Evolutionary conservation across 2,329 filamentous ascomycete genomes (phyloP).

Genomic region (Aphanoascus verrucosus): DNA sequence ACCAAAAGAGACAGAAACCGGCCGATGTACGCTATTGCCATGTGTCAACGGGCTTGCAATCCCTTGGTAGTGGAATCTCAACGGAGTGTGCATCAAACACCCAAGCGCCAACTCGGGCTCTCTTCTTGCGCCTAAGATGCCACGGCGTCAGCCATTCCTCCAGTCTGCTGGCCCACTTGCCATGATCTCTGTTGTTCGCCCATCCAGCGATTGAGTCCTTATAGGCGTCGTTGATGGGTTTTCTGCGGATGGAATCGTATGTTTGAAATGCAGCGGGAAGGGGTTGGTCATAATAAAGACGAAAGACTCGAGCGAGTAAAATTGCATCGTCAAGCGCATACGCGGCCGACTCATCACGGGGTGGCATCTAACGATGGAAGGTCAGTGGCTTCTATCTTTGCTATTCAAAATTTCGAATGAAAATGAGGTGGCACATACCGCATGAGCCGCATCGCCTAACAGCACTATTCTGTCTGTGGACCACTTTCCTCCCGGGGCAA

Average conservation of each 20-base stretch:
- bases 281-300: slow-evolving; percentile 26
- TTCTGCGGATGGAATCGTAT: slow-evolving; percentile 31
- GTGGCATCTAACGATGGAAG: slow-evolving; percentile 33
- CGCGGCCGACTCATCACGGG: slow-evolving; percentile 37
- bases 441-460: slow-evolving; percentile 40
- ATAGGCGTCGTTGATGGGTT: slow-evolving; percentile 32
- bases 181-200: slow-evolving; percentile 32
- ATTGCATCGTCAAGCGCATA: slow-evolving; percentile 39
- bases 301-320: slow-evolving; percentile 32
- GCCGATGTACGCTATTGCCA: neutral
- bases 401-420: neutral
- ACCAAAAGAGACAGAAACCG: neutral
- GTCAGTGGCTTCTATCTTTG: neutral
- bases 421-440: slow-evolving; percentile 25
- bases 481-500: slow-evolving; percentile 33
- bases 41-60: slow-evolving; percentile 7
- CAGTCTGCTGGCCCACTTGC: slow-evolving; percentile 27
- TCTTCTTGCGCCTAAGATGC: slow-evolving; percentile 23
- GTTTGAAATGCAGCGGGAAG: slow-evolving; percentile 27
- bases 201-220: slow-evolving; percentile 31
- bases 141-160: slow-evolving; percentile 33
- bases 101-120: slow-evolving; percentile 25
- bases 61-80: slow-evolving; percentile 21
- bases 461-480: slow-evolving; percentile 32
- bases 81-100: slow-evolving; percentile 30